Evolutionary conservation across 2,329 filamentous ascomycete species (phyloP).

Genomic region (Mollisiaceae sp.): DNA sequence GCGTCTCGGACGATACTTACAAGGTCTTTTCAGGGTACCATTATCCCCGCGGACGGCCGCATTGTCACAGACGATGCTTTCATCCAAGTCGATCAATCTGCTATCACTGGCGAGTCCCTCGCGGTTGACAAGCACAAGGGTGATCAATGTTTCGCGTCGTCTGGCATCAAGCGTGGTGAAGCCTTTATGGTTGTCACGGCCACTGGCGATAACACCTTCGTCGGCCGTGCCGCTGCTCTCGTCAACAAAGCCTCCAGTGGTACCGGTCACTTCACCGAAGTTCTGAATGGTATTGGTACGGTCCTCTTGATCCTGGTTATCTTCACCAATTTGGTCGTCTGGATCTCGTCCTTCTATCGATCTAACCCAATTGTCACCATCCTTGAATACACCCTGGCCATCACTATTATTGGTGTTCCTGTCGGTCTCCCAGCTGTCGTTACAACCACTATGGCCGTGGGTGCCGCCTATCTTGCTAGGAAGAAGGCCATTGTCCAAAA

Average conservation of each 20-base stretch:
- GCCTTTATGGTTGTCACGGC: slow-evolving; percentile 81
- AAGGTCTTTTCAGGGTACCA: slow-evolving; percentile 65
- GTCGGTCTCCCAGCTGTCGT: slow-evolving; percentile 93
- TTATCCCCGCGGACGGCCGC: slow-evolving; percentile 86
- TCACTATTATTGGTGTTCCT: slow-evolving; percentile 90
- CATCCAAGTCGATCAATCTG: slow-evolving; percentile 89
- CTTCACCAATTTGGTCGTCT: slow-evolving; percentile 80
- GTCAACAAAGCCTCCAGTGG: slow-evolving; percentile 77
- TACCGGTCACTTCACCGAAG: slow-evolving; percentile 87
- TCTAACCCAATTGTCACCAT: slow-evolving; percentile 81
- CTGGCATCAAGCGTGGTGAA: slow-evolving; percentile 88
- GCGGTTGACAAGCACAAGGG: slow-evolving; percentile 86
- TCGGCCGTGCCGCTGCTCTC: slow-evolving; percentile 85
- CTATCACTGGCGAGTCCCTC: slow-evolving; percentile 90
- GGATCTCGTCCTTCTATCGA: slow-evolving; percentile 87
- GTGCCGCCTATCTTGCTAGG: slow-evolving; percentile 88
- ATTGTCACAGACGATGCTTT: slow-evolving; percentile 84
- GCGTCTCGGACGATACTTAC: slow-evolving; percentile 19
- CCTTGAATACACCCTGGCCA: slow-evolving; percentile 83
- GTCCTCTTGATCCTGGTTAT: slow-evolving; percentile 81
- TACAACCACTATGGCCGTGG: slow-evolving; percentile 93
- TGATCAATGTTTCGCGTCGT: slow-evolving; percentile 84
- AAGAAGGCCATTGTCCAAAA: slow-evolving; percentile 95
- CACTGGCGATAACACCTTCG: slow-evolving; percentile 89
- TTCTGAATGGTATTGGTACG: slow-evolving; percentile 85